Conservation (phyloP, 225 moss, liverwort and hornwort species). For the Polytrichum formosum region DNA sequence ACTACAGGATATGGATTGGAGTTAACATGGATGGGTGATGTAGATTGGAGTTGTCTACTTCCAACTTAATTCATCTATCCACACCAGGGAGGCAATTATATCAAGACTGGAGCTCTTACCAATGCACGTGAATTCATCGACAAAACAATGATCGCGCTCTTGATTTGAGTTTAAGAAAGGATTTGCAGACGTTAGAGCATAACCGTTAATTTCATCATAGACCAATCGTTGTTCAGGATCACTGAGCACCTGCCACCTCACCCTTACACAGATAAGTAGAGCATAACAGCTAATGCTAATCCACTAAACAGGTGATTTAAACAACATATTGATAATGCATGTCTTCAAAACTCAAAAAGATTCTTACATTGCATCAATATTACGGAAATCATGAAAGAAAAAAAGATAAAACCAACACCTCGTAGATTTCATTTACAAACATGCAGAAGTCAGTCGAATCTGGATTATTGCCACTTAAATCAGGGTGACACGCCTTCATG, state of each 20-base stretch:
- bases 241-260: conserved; percentile 67
- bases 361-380: no score
- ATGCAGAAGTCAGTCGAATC: conserved; percentile 79
- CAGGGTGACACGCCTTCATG: conserved; percentile 98
- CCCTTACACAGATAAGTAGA: no score
- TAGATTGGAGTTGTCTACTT: no score
- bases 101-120: conserved; percentile 31
- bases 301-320: no score
- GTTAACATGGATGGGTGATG: no score
- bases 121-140: conserved; percentile 95
- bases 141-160: conserved; percentile 81
- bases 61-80: no score
- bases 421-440: conserved; percentile 92
- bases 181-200: conserved; percentile 76
- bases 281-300: no score
- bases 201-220: conserved; percentile 98
- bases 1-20: no score
- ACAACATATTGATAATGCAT: no score
- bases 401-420: conserved; percentile 44
- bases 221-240: conserved; percentile 93
- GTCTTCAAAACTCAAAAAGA: no score
- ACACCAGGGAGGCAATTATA: no score
- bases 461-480: conserved; percentile 68
- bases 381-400: neutral
- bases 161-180: conserved; percentile 56